Conservation (phyloP, 176 grass and related monocot genomes). For the Musa beccarii region DNA sequence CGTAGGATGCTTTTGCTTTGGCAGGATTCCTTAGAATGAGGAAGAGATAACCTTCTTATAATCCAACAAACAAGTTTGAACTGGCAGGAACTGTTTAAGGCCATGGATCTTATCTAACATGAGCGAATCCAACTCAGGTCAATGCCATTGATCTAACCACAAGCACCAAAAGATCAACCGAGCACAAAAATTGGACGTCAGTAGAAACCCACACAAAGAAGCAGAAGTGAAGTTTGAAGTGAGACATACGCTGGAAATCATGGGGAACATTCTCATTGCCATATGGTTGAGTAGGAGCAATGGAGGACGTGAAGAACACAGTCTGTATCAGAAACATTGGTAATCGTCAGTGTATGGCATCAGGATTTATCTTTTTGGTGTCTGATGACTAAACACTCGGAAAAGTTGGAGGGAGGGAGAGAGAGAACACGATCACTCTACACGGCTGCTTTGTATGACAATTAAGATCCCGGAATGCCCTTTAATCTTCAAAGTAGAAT, state of each 20-base stretch:
- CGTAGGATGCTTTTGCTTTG: slow-evolving; percentile 31
- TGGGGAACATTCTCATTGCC: background rate
- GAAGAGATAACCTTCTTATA: background rate
- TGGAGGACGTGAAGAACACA: background rate
- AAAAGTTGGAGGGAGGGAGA: background rate
- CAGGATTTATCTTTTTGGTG: background rate
- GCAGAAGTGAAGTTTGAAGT: too few species aligned
- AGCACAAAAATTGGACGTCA: background rate
- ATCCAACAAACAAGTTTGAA: background rate
- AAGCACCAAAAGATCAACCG: background rate
- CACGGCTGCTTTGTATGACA: background rate
- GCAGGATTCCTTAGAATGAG: slow-evolving; percentile 31
- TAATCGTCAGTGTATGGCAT: background rate
- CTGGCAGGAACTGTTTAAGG: background rate
- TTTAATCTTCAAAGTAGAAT: slow-evolving; percentile 10
- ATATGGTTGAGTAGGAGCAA: background rate
- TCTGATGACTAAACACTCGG: background rate
- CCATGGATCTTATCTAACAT: too few species aligned
- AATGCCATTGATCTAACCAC: slow-evolving; percentile 1
- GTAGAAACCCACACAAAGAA: background rate
- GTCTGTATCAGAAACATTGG: background rate
- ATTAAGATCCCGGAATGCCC: background rate
- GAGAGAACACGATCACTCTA: slow-evolving; percentile 2
- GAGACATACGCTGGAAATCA: too few species aligned
- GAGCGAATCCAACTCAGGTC: background rate